These are phyloP conservation scores for Ogataea degrootiae DNA, from an alignment of 805 yeast genomes.

Conservation along the genomic window DNA sequence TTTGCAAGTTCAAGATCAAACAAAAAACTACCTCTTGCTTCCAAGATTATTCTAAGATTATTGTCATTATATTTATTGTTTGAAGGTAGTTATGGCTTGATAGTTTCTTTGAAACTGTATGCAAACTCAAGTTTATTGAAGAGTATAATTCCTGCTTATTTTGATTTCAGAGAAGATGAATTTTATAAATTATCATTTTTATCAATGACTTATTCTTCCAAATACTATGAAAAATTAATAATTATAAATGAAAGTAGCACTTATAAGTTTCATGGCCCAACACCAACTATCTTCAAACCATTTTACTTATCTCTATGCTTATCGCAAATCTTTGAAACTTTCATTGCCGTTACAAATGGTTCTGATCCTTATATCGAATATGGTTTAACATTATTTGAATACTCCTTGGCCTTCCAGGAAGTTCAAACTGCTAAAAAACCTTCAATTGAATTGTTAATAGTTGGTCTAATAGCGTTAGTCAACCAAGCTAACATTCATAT, in stretches of 20 bases:
- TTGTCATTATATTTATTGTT: constrained; percentile 32
- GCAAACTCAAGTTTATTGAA: constrained; percentile 8
- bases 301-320: constrained; percentile 53
- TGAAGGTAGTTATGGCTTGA: constrained; percentile 33
- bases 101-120: constrained; percentile 27
- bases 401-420: constrained; percentile 72
- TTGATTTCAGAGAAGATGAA: constrained; percentile 18
- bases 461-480: constrained; percentile 50
- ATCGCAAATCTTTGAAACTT: constrained; percentile 63
- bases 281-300: constrained; percentile 52
- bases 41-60: constrained; percentile 33
- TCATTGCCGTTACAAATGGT: constrained; percentile 54
- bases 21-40: constrained; percentile 28
- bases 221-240: constrained; percentile 13
- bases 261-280: constrained; percentile 33
- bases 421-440: constrained; percentile 49
- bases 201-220: constrained; percentile 21
- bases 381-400: constrained; percentile 70
- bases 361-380: constrained; percentile 55
- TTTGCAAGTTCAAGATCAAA: constrained; percentile 51
- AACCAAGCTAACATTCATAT: constrained; percentile 61
- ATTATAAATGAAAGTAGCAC: constrained; percentile 10
- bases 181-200: constrained; percentile 24
- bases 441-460: constrained; percentile 45
- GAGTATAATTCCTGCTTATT: constrained; percentile 15